Evolutionary conservation across 2,329 filamentous ascomycete genomes (phyloP).

Genomic region (Aspergillus tubingensis): DNA sequence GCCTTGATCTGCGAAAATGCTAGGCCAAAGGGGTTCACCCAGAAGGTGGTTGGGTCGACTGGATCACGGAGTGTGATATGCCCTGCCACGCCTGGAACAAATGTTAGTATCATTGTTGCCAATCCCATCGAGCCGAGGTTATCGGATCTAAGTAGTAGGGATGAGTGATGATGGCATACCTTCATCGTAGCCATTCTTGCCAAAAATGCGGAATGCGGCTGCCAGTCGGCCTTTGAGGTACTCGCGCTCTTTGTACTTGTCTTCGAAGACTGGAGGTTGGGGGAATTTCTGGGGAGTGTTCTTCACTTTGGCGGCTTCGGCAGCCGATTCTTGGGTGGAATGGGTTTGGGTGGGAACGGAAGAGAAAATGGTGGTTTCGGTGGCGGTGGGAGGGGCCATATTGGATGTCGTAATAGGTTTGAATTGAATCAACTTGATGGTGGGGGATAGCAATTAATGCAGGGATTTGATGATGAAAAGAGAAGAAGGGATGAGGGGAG

Average conservation of each 20-base stretch:
- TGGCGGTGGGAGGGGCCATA: slow-evolving; percentile 20
- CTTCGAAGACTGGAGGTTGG: slow-evolving; percentile 39
- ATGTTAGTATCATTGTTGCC: not conserved
- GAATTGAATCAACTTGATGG: not conserved
- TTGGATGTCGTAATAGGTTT: not conserved
- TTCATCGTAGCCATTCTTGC: slow-evolving; percentile 59
- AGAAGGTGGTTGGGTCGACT: slow-evolving; percentile 61
- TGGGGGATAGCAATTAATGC: not conserved
- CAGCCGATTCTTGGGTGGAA: slow-evolving; percentile 26
- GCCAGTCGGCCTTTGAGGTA: slow-evolving; percentile 59
- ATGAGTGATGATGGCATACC: slow-evolving; percentile 18
- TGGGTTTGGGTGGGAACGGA: slow-evolving; percentile 20
- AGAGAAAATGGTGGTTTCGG: slow-evolving; percentile 18
- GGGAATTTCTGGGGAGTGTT: slow-evolving; percentile 29
- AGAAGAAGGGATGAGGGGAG: too few relatives aligned
- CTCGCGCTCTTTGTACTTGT: slow-evolving; percentile 51
- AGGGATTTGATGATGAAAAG: too few relatives aligned
- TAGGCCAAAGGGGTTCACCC: slow-evolving; percentile 68
- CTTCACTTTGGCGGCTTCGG: slow-evolving; percentile 34
- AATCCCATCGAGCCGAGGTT: not conserved
- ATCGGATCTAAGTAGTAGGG: not conserved
- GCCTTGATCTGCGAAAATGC: slow-evolving; percentile 64
- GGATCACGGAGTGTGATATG: slow-evolving; percentile 66
- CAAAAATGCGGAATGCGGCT: slow-evolving; percentile 60
- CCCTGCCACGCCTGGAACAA: slow-evolving; percentile 56